Conservation (phyloP, 1,139 yeast species). For the Kurtzmaniella quercitrusa region DNA sequence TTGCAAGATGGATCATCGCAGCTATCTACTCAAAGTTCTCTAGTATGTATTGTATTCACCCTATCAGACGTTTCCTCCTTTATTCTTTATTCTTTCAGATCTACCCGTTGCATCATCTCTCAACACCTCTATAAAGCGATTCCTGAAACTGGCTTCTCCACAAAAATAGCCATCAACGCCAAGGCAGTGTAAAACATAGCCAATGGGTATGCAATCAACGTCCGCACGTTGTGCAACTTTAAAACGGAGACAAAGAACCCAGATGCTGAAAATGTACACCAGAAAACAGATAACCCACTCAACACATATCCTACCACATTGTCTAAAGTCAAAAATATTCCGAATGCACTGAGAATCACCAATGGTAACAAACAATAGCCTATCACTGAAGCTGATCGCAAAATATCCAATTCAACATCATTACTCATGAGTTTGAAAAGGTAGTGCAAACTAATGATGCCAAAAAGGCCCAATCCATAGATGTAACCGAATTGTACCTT, state of each 20-base stretch:
- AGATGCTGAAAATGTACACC: constrained; percentile 95
- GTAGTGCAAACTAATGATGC: constrained; percentile 79
- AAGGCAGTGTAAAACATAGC: constrained; percentile 90
- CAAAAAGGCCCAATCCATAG: constrained; percentile 92
- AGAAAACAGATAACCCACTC: constrained; percentile 68
- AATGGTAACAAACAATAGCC: constrained; percentile 94
- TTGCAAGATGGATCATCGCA: no score
- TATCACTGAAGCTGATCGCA: constrained; percentile 81
- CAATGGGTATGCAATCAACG: constrained; percentile 90
- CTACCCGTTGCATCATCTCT: neutral
- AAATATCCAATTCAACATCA: constrained; percentile 56
- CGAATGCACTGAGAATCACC: constrained; percentile 72
- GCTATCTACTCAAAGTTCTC: no score
- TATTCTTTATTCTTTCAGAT: no score
- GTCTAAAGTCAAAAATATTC: constrained; percentile 67
- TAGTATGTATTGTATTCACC: no score
- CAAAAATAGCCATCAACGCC: constrained; percentile 94
- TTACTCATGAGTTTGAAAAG: constrained; percentile 82
- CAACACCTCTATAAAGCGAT: neutral
- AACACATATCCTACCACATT: constrained; percentile 70
- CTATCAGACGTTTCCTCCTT: neutral
- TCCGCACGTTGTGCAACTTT: constrained; percentile 80
- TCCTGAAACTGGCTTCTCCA: constrained; percentile 37
- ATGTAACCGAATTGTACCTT: constrained; percentile 96
- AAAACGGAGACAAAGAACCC: constrained; percentile 89